These are phyloP conservation scores for Nakazawaea holstii DNA, from an alignment of 805 yeast species.

Conservation along the genomic window DNA sequence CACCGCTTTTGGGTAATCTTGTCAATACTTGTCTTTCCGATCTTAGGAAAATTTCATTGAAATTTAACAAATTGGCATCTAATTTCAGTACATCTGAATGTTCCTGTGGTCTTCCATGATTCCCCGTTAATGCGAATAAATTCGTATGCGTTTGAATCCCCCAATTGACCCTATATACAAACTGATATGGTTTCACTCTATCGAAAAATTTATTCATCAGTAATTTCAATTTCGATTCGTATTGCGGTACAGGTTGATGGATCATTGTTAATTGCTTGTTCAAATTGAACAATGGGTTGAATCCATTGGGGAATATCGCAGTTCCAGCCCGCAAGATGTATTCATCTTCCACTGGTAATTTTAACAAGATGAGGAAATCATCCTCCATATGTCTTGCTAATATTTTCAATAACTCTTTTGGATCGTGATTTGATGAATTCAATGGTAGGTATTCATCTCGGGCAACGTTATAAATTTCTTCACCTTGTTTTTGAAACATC, in stretches of 20 bases:
- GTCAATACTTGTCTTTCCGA: constrained; percentile 56
- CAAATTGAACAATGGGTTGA: constrained; percentile 52
- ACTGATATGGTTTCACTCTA: constrained; percentile 45
- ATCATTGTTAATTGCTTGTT: constrained; percentile 51
- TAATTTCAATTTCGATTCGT: constrained; percentile 44
- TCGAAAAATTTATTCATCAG: constrained; percentile 68
- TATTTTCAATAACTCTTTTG: constrained; percentile 14
- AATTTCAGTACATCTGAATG: constrained; percentile 28
- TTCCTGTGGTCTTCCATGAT: constrained; percentile 30
- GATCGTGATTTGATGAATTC: constrained; percentile 11
- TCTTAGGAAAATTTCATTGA: constrained; percentile 47
- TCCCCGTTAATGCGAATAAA: constrained; percentile 39
- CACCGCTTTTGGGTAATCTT: constrained; percentile 42
- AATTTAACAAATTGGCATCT: constrained; percentile 28
- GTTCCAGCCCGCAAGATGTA: constrained; percentile 53
- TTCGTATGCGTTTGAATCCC: constrained; percentile 56
- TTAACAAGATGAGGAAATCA: constrained; percentile 52
- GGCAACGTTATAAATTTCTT: constrained; percentile 32
- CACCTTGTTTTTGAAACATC: constrained; percentile 32
- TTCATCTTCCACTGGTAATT: constrained; percentile 36
- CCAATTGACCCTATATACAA: constrained; percentile 67
- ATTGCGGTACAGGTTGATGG: constrained; percentile 72
- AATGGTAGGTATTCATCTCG: constrained; percentile 35
- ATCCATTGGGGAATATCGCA: constrained; percentile 68
- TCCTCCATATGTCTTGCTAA: constrained; percentile 44